A percentile compares a stretch with the other conserved stretches of the same genome.
Conservation (phyloP, 1,284 basidiomycete species). For the Puccinia novopanici region DNA sequence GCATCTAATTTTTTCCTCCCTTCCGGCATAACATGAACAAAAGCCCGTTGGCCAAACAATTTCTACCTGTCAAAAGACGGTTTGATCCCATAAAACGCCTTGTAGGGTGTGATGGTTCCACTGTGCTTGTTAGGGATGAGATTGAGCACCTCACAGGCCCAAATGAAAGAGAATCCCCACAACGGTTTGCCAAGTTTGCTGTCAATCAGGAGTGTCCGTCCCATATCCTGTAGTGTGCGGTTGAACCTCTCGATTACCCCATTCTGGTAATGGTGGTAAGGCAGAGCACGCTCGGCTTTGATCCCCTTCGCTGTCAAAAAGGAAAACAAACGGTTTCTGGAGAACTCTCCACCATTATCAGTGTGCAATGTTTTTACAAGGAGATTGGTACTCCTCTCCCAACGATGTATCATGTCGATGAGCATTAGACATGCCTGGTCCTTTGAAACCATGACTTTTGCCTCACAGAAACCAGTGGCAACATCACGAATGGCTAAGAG, state of each 20-base stretch:
- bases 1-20: conserved; percentile 10
- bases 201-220: no score
- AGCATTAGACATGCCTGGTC: not conserved
- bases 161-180: no score
- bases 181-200: no score
- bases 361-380: not conserved
- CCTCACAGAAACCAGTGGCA: not conserved
- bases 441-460: not conserved
- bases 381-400: not conserved
- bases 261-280: conserved; percentile 19
- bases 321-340: not conserved
- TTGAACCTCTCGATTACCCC: not conserved
- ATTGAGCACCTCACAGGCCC: not conserved
- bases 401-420: not conserved
- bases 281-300: not conserved
- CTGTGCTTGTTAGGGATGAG: not conserved
- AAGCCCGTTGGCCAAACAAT: no score
- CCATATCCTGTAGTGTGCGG: no score
- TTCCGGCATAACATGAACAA: no score
- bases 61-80: no score
- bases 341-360: not conserved
- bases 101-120: not conserved
- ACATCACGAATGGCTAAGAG: not conserved
- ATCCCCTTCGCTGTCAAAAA: not conserved
- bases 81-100: not conserved